Evolutionary conservation across 2,329 filamentous ascomycete species (phyloP).

Genomic region (Zelopaecilomyces penicillatus): DNA sequence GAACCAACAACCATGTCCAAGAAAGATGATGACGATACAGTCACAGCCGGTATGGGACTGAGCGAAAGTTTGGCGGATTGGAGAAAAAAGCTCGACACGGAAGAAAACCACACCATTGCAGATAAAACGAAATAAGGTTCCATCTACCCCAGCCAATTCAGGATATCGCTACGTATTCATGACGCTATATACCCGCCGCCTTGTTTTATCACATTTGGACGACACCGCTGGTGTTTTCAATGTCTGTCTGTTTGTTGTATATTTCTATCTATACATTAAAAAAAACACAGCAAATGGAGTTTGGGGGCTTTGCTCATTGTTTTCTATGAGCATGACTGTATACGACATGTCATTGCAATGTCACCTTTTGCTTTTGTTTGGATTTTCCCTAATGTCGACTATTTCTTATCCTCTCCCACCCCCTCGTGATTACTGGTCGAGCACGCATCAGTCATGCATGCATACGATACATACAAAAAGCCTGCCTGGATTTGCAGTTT

Average conservation of each 20-base stretch:
- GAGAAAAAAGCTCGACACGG: conserved; percentile 64
- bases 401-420: neutral
- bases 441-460: too few relatives aligned
- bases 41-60: conserved; percentile 36
- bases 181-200: conserved; percentile 25
- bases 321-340: neutral
- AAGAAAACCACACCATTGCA: conserved; percentile 21
- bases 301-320: conserved; percentile 11
- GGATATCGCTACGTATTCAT: conserved; percentile 21
- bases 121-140: conserved; percentile 20
- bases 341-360: conserved; percentile 8
- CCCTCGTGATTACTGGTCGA: too few relatives aligned
- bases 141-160: conserved; percentile 13
- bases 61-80: conserved; percentile 71
- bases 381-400: conserved; percentile 11
- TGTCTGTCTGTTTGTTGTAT: conserved; percentile 5
- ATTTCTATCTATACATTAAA: neutral
- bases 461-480: too few relatives aligned
- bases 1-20: conserved; percentile 42
- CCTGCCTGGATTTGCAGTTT: too few relatives aligned
- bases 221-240: conserved; percentile 6
- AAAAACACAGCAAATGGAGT: conserved; percentile 12
- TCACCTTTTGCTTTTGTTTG: conserved; percentile 7
- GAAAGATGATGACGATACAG: conserved; percentile 36
- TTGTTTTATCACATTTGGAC: conserved; percentile 15